A percentile compares a stretch with the other conserved stretches of the same genome.
Evolutionary conservation across 2,329 filamentous ascomycete genomes (phyloP).

Genomic region (Aspergillus luchuensis): DNA sequence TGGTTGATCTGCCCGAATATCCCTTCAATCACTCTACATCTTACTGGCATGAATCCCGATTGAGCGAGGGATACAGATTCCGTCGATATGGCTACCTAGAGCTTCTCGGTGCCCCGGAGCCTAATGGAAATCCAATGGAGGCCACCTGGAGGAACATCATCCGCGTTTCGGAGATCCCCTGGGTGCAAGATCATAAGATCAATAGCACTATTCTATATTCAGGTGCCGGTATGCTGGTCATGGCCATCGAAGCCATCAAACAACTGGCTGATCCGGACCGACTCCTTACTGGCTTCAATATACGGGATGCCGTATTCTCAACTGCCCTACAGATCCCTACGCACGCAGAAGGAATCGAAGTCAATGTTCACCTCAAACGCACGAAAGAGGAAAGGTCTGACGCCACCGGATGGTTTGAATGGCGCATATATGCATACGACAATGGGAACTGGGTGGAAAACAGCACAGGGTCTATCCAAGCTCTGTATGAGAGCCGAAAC

Average conservation of each 20-base stretch:
- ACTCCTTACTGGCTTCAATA: not conserved
- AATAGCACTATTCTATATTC: slow-evolving; percentile 22
- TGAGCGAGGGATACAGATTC: slow-evolving; percentile 8
- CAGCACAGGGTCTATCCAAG: slow-evolving; percentile 11
- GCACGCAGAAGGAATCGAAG: not conserved
- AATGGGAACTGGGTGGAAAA: slow-evolving; percentile 7
- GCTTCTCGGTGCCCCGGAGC: slow-evolving; percentile 19
- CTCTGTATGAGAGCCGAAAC: not conserved
- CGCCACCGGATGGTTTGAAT: slow-evolving; percentile 8
- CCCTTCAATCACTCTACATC: slow-evolving; percentile 17
- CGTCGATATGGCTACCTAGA: slow-evolving; percentile 8
- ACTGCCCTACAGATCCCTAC: slow-evolving; percentile 8
- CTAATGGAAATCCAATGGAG: slow-evolving; percentile 23
- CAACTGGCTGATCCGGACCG: slow-evolving; percentile 15
- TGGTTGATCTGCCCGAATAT: slow-evolving; percentile 19
- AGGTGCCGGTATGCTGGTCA: slow-evolving; percentile 20
- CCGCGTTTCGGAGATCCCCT: slow-evolving; percentile 34
- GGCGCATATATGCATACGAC: slow-evolving; percentile 7
- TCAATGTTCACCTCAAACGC: not conserved
- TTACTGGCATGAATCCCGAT: slow-evolving; percentile 11
- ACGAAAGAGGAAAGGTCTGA: not conserved
- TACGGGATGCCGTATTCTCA: slow-evolving; percentile 6
- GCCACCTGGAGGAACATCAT: slow-evolving; percentile 50
- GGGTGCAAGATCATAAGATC: slow-evolving; percentile 50
- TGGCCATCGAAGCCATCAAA: slow-evolving; percentile 20